These are phyloP conservation scores for Penicillium sp. DNA, from an alignment of 2,329 filamentous ascomycete species.

Conservation along the genomic window DNA sequence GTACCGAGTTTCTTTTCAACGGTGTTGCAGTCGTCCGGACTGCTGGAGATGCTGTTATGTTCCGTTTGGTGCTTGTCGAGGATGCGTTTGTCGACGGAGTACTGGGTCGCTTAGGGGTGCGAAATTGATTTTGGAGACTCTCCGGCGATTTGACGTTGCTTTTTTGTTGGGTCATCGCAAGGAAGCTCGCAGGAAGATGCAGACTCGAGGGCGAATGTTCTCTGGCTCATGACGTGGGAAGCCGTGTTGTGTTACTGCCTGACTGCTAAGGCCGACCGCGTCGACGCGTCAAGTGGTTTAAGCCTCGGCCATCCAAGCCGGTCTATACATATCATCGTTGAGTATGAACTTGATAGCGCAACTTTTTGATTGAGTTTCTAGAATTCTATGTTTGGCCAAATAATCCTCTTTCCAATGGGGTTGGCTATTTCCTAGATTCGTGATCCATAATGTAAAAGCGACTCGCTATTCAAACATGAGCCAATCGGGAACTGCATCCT, in stretches of 20 bases:
- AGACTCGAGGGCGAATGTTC: not conserved
- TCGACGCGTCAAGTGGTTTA: constrained; percentile 17
- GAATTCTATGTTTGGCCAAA: too few relatives aligned
- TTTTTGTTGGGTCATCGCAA: constrained; percentile 35
- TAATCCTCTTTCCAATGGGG: too few relatives aligned
- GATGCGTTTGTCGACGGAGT: constrained; percentile 10
- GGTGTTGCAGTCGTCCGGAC: constrained; percentile 24
- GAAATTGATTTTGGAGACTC: constrained; percentile 23
- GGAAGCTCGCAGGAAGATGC: constrained; percentile 8
- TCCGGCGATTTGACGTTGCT: constrained; percentile 18
- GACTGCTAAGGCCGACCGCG: constrained; percentile 15
- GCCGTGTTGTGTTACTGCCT: constrained; percentile 6
- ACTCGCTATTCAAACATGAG: constrained; percentile 46
- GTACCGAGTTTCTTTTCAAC: constrained; percentile 22
- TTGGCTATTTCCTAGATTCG: not conserved
- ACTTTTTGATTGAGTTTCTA: too few relatives aligned
- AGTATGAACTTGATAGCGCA: too few relatives aligned
- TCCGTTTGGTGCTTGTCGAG: constrained; percentile 22
- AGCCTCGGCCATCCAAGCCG: not conserved
- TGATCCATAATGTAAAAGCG: not conserved
- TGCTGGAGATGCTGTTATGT: constrained; percentile 15
- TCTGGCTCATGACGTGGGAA: constrained; percentile 22
- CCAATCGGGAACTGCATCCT: constrained; percentile 69
- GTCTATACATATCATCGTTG: too few relatives aligned
- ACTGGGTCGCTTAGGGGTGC: constrained; percentile 26